Base-by-base conservation (phyloP, 2,329 filamentous ascomycete species). In the Sporothrix variecibatus region DNA sequence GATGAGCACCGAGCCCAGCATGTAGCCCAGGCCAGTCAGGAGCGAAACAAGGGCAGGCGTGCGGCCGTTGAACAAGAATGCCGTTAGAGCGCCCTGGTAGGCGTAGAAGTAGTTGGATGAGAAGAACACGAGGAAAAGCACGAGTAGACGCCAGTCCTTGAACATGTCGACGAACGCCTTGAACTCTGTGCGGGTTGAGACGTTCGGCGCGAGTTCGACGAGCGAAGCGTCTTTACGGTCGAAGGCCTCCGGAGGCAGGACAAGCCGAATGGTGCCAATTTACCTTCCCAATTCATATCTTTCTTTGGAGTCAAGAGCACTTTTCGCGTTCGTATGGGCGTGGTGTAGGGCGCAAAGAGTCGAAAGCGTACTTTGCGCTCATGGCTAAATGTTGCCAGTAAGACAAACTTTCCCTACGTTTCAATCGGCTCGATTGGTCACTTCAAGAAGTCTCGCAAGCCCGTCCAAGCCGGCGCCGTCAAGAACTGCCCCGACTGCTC, bases 31-130 rank as follows among this genome's bases (percentile, higher is more conserved):
- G 12, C 62, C 62, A 12, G 62, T 67, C n/a, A 67, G 15, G n/a
- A 67, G 38, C 11, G 62, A 67, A 12, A 67, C 62, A 9, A 74
- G 70, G 1, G 73, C 43, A 8, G 70, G 58, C 2, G 73, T 74
- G 43, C 70, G 73, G 15, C 43, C 43, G 62, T 73, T 68, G 60
- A 73, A 73, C n/a, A 64, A 46, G 58, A 60, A 70, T 6, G 71
- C 40, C n/a, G 71, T 74, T 9, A 72, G 34, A 23, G 56, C 70
- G 34, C 72, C 93, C 76, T 93, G 91, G 80, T 93, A 93, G 72
- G 88, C 88, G 81, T 92, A 92, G 82, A 93, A 93, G 90, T 90
- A 93, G 80, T 93, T 93, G 79, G 89, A 91, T 58, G 90, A 87
- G 79, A 92, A 86, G 83, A 93, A 93, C 89, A 93, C 92, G 77